These are phyloP conservation scores for Aspergillus carbonarius DNA, from an alignment of 2,329 filamentous ascomycete genomes.

Conservation along the genomic window DNA sequence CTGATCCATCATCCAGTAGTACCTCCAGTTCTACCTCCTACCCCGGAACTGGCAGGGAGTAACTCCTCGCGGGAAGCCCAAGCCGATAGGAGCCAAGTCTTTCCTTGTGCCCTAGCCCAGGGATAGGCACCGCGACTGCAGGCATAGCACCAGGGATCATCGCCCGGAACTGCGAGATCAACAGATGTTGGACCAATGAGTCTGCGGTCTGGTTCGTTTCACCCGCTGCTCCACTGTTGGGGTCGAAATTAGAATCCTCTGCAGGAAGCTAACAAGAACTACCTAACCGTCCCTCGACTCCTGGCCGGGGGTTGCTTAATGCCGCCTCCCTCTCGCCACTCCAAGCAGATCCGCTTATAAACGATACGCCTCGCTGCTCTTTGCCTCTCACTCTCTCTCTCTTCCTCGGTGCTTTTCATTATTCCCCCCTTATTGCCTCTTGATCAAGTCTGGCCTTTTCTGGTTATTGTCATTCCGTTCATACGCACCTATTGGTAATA, in stretches of 20 bases:
- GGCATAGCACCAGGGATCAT: neutral
- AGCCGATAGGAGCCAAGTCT: no score
- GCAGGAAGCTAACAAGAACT: neutral
- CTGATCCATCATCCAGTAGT: no score
- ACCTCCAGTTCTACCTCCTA: no score
- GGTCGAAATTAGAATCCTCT: conserved; percentile 1
- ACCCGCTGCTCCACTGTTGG: conserved; percentile 5
- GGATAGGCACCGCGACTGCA: neutral
- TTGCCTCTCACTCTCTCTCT: no score
- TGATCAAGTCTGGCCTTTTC: neutral
- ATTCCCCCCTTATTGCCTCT: neutral
- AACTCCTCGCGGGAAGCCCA: no score
- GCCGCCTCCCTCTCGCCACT: neutral
- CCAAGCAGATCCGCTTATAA: conserved; percentile 9
- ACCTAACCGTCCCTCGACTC: neutral
- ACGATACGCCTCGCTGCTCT: conserved; percentile 7
- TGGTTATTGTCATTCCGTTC: neutral
- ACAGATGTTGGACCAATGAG: neutral
- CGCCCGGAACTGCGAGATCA: neutral
- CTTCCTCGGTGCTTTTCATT: neutral
- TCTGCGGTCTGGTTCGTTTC: neutral
- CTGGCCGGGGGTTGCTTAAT: neutral
- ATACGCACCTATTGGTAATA: neutral
- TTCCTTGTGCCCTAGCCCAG: no score
- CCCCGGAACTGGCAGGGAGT: no score